Base-by-base conservation (phyloP, 495 filamentous ascomycete genomes). In the Aspergillus ostianus region DNA sequence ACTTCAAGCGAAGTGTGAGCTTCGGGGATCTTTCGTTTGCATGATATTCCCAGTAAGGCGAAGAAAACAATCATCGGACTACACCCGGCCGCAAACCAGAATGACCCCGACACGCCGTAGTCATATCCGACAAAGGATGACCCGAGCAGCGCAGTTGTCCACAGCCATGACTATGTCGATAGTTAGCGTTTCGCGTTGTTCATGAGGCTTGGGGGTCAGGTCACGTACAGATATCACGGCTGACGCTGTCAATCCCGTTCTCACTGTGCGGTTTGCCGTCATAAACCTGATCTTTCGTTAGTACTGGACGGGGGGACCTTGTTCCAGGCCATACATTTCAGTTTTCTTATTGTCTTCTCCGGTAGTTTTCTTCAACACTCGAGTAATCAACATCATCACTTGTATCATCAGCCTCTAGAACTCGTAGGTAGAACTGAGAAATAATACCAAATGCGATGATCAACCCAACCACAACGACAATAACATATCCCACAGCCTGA, bases 41-140 rank as follows among this genome's bases (percentile, higher is more conserved):
- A 70, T 18, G 76, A 73, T 23, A 80, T 74, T n/a, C 76, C 78
- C 19, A 79, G 64, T 2, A 78, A 59, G 1, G 78, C 75, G 46
- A 82, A 82, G 47, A 80, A 69, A 19, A 78, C 68, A 55, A 80
- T 79, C 71, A 80, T 79, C 0, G 70, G 70, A 36, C 76, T 78
- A 18, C 71, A 77, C 17, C 75, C 72, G 21, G 75, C 74, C 36
- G 71, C 77, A 54, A 78, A 79, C 74, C 77, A 80, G 49, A 80
- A 74, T 0, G 73, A 70, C 0, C 72, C 72, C 7, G 72, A 64
- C 0, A 74, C 57, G 8, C 73, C 73, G 51, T 75, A 77, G 50
- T 63, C 57, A 41, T 77, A 77, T 6, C 68, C 72, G 6, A 71
- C 67, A 50, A 71, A 69, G 0, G 68, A 69, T 15, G 71, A 68